Conservation (phyloP, 2,329 filamentous ascomycete species). For the Xylariaceae sp. region DNA sequence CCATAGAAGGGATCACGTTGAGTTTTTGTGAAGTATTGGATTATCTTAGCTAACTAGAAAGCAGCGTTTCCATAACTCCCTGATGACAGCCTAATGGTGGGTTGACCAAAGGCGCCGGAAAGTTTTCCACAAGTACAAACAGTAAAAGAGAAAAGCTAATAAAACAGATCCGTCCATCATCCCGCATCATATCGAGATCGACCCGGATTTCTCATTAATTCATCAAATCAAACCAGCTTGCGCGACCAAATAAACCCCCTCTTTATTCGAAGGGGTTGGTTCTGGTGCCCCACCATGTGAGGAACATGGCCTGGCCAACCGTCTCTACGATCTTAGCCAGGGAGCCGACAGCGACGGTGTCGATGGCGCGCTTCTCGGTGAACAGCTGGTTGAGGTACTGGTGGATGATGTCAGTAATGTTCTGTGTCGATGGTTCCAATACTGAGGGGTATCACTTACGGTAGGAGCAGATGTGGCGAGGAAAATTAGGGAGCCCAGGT, state of each 20-base stretch:
- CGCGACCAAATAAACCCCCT: too few species aligned
- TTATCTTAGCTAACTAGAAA: constrained; percentile 12
- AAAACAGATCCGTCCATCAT: constrained; percentile 11
- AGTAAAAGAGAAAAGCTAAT: constrained; percentile 14
- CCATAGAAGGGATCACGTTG: too few species aligned
- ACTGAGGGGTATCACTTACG: constrained; percentile 48
- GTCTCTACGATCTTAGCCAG: constrained; percentile 88
- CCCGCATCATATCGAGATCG: too few species aligned
- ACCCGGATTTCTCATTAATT: constrained; percentile 11
- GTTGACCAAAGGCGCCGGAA: too few species aligned
- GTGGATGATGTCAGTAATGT: not conserved
- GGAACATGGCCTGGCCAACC: constrained; percentile 81
- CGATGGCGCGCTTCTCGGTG: constrained; percentile 85
- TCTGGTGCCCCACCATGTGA: constrained; percentile 96
- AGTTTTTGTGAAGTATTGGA: constrained; percentile 5
- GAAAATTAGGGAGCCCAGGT: constrained; percentile 88
- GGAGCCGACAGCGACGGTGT: constrained; percentile 81
- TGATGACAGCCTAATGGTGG: not conserved
- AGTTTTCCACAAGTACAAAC: constrained; percentile 10
- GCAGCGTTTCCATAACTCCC: constrained; percentile 5
- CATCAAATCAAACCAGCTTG: constrained; percentile 3
- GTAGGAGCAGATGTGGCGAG: constrained; percentile 81
- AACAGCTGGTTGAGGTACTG: constrained; percentile 83
- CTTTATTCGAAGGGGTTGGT: constrained; percentile 86
- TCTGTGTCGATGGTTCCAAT: not conserved